Base-by-base conservation (phyloP, 495 filamentous ascomycete genomes). In the Emericellopsis terricola region DNA sequence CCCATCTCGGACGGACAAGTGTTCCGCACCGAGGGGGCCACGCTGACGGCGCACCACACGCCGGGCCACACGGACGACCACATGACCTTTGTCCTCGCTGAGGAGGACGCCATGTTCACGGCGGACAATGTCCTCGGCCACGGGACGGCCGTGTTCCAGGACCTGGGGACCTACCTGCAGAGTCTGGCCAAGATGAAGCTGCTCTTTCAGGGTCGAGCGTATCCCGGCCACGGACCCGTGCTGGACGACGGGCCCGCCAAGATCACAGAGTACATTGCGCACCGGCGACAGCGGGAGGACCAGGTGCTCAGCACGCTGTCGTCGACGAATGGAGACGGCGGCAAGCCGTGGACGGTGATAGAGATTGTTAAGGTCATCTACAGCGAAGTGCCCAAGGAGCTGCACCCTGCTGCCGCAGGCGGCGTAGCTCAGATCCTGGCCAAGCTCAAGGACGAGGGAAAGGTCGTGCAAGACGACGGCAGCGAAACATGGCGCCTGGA, bases 301-400 rank as follows among this genome's bases (percentile, higher is more conserved):
- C 76, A 89, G 47, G 62, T 89, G 0, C 15, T 26, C 28, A 41
- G 19, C 30, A 31, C 8, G 15, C 23, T 26, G 6, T 11, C 6
- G 11, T 11, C 23, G 11, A 26, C 23, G 6, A 28, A 33, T 13
- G 35, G 19, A 20, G 55, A 63, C 30, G 40, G 24, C 26, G 46
- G 39, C 23, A 48, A 42, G 0, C 23, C 23, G 6, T 83, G 76
- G 76, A 76, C 71, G 15, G 57, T 72, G 6, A 76, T 86, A 60
- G 78, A 84, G 46, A 59, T 96, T 28, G 91, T 96, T 17, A 78
- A 80, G 54, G 55, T 73, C 16, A 79, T 97, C 15, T 97, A 97
- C 47, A 61, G 62, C 28, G 76, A 80, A 51, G 71, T 91, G 5
- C 71, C 78, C 4, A 75, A 78, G 50, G 71, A 61, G 41, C 59